Base-by-base conservation (phyloP, 306 rosid genomes). In the Amphicarpaea edgeworthii region DNA sequence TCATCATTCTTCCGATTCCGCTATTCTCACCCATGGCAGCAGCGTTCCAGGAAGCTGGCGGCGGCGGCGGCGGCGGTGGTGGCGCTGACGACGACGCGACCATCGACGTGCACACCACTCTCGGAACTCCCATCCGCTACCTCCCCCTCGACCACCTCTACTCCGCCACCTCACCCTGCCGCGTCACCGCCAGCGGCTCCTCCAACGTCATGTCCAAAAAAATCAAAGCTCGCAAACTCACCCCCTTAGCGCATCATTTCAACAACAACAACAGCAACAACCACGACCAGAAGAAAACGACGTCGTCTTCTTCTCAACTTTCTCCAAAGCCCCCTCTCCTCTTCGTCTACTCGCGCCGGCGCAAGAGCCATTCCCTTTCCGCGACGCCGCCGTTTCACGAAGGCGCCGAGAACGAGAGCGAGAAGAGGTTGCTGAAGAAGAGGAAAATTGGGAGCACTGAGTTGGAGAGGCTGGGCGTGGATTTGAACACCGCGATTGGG, bases 171-270 rank as follows among this genome's bases (percentile, higher is more conserved):
- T 90, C 99, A 1, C 97, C 97, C 1, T 95, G 96, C 75, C 83
- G 86, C 19, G 82, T 87, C 70, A 82, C 76, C 54, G 83, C 97
- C 54, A 87, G 91, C 23, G 97, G 96, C 46, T 92, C 97, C 46
- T 81, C 98, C 57, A 90, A 89, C 82, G 97, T 95, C 43, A 95
- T 92, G 97, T 95, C 99, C 12, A 96, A 96, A 70, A 96, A 92
- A 85, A 96, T 92, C 16, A 92, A 92, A 53, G 98, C 99, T 14
- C 92, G 93, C 8, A 90, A 88, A 72, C 90, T 92, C 79, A 17
- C 26, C 26, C 8, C 26, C 26, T 2, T 37, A 41, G 5, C 32
- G 30, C 58, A 51, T 51, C 78, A 65, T 41, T 65, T 17, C 50
- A 5, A 19, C 50, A 6, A 20, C 15, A 63, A 59, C 21, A 4